Conservation (phyloP, 2,329 filamentous ascomycete genomes). For the Ascochyta fabae region DNA sequence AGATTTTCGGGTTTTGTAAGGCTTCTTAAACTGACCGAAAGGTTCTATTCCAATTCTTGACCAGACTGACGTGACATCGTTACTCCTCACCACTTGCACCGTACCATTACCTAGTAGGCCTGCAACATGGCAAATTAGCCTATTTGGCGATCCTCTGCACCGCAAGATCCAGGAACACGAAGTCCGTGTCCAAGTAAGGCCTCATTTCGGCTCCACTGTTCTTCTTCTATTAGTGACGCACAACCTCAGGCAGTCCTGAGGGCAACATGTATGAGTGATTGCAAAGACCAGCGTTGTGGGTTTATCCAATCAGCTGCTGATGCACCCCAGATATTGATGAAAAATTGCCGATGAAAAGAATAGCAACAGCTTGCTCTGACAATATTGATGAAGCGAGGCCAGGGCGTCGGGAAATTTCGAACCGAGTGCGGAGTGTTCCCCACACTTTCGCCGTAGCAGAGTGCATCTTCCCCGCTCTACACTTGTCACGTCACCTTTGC, state of each 20-base stretch:
- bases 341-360: not conserved
- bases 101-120: not conserved
- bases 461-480: not conserved
- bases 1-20: not conserved
- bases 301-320: no score
- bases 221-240: not conserved
- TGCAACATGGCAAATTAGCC: not conserved
- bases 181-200: not conserved
- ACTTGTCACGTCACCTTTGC: not conserved
- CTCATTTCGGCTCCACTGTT: not conserved
- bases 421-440: not conserved
- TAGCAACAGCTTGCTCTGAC: not conserved
- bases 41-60: not conserved
- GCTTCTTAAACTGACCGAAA: not conserved
- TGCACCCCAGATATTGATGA: no score
- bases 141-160: not conserved
- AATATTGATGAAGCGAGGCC: not conserved
- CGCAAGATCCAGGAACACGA: not conserved
- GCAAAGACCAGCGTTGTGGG: no score
- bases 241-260: no score
- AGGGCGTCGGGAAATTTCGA: not conserved
- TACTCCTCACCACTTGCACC: not conserved
- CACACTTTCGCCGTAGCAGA: no score
- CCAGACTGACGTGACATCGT: not conserved
- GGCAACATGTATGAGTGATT: no score